A percentile compares a stretch with the other conserved stretches of the same genome.
These are phyloP conservation scores for Colletotrichum kahawae DNA, from an alignment of 2,329 filamentous ascomycete species.

Conservation along the genomic window DNA sequence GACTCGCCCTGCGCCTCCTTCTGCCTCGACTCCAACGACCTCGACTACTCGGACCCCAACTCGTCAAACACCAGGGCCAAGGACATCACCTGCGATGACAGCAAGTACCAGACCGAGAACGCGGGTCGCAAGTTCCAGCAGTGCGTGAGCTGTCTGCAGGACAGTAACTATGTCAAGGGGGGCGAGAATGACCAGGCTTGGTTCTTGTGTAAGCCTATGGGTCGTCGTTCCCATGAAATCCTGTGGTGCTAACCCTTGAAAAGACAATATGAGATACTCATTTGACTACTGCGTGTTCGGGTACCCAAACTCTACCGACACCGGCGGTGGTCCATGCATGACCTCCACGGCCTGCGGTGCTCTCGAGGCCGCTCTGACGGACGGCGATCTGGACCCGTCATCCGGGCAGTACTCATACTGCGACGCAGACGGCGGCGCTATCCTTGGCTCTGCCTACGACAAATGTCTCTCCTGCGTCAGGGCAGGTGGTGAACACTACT, in stretches of 20 bases:
- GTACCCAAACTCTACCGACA: conserved; percentile 51
- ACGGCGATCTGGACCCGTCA: conserved; percentile 40
- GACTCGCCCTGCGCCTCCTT: conserved; percentile 59
- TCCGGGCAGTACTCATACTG: conserved; percentile 51
- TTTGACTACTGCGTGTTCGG: conserved; percentile 59
- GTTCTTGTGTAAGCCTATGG: conserved; percentile 57
- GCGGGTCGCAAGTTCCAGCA: conserved; percentile 51
- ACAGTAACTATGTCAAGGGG: conserved; percentile 51
- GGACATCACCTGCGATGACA: conserved; percentile 55
- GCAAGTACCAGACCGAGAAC: conserved; percentile 40
- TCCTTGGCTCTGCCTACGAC: conserved; percentile 37
- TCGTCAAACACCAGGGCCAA: conserved; percentile 48
- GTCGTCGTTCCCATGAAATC: not conserved
- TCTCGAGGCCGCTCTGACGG: conserved; percentile 44
- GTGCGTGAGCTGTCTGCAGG: conserved; percentile 59
- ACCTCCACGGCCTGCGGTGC: conserved; percentile 56
- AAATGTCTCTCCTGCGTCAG: conserved; percentile 52
- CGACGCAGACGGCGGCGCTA: conserved; percentile 39
- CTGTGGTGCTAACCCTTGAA: not conserved
- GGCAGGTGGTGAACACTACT: conserved; percentile 44
- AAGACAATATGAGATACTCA: conserved; percentile 60
- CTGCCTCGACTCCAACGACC: conserved; percentile 48
- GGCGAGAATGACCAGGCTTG: conserved; percentile 58
- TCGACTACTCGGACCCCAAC: conserved; percentile 49
- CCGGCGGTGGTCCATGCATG: conserved; percentile 53